Evolutionary conservation across 768 basidiomycete genomes (phyloP).

Genomic region (Aureoboletus auriporus): DNA sequence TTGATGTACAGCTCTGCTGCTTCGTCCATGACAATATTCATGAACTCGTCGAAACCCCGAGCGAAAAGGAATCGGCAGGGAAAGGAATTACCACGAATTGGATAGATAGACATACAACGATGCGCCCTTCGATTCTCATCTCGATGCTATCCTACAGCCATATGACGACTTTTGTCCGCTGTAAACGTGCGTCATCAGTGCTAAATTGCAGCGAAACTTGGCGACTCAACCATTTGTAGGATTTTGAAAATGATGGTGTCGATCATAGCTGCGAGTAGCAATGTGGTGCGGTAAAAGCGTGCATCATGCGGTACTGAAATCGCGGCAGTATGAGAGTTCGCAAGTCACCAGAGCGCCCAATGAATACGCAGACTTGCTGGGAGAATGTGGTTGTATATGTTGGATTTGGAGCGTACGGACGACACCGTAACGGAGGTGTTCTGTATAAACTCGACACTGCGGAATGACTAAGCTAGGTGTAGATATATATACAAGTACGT

Average conservation of each 20-base stretch:
- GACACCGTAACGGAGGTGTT: too few relatives aligned
- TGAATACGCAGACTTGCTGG: too few relatives aligned
- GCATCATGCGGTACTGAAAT: too few relatives aligned
- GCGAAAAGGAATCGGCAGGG: slow-evolving; percentile 21
- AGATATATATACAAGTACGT: too few relatives aligned
- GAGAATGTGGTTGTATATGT: too few relatives aligned
- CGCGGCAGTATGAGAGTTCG: too few relatives aligned
- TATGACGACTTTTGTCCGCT: slow-evolving; percentile 84
- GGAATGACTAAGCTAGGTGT: too few relatives aligned
- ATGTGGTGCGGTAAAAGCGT: not conserved
- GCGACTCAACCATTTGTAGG: slow-evolving; percentile 67
- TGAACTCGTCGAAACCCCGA: slow-evolving; percentile 99
- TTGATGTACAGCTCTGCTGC: slow-evolving; percentile 90
- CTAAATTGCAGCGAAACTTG: slow-evolving; percentile 6
- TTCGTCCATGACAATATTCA: slow-evolving; percentile 96
- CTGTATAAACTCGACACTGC: too few relatives aligned
- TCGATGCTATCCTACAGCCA: slow-evolving; percentile 98
- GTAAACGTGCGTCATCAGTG: slow-evolving; percentile 12
- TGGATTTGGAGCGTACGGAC: too few relatives aligned
- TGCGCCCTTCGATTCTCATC: slow-evolving; percentile 93
- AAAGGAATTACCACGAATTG: slow-evolving; percentile 14
- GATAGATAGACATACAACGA: slow-evolving; percentile 78
- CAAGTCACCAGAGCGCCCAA: too few relatives aligned
- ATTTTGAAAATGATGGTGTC: slow-evolving; percentile 84
- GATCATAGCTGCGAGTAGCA: slow-evolving; percentile 5